phyloP scores from a whole-genome alignment of 1,284 basidiomycete genomes.

The Flammula alnicola region DNA sequence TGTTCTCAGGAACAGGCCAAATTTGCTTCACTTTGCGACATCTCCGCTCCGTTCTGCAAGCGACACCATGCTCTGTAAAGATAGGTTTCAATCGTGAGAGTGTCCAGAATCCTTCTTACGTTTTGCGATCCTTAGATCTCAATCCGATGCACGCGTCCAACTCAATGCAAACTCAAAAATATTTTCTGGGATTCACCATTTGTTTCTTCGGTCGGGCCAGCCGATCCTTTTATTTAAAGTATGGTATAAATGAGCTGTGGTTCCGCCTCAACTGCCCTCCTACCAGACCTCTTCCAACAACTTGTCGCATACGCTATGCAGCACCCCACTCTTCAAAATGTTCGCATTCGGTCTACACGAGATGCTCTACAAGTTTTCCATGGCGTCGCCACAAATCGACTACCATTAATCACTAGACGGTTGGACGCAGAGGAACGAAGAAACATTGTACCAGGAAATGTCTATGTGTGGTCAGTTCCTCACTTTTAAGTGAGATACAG shows the following conservation, averaged over 20 bases:
- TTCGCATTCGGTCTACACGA: slow-evolving; percentile 75
- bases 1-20: slow-evolving; percentile 41
- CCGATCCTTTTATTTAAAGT: slow-evolving; percentile 31
- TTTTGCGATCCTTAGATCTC: slow-evolving; percentile 42
- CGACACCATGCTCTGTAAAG: slow-evolving; percentile 35
- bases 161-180: slow-evolving; percentile 48
- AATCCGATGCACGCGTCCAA: slow-evolving; percentile 41
- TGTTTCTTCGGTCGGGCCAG: slow-evolving; percentile 42
- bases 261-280: slow-evolving; percentile 23
- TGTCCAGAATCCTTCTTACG: slow-evolving; percentile 40
- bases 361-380: slow-evolving; percentile 81
- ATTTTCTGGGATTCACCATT: slow-evolving; percentile 42
- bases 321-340: slow-evolving; percentile 72
- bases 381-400: slow-evolving; percentile 66
- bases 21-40: slow-evolving; percentile 35
- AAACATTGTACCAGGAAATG: slow-evolving; percentile 69
- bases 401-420: slow-evolving; percentile 77
- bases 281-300: slow-evolving; percentile 17
- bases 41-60: slow-evolving; percentile 45
- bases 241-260: slow-evolving; percentile 21
- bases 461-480: slow-evolving; percentile 68
- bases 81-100: slow-evolving; percentile 35
- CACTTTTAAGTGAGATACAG: background rate
- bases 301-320: slow-evolving; percentile 49
- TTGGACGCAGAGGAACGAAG: slow-evolving; percentile 78